phyloP scores from a whole-genome alignment of 83 land plant species.

The Picea abies region DNA sequence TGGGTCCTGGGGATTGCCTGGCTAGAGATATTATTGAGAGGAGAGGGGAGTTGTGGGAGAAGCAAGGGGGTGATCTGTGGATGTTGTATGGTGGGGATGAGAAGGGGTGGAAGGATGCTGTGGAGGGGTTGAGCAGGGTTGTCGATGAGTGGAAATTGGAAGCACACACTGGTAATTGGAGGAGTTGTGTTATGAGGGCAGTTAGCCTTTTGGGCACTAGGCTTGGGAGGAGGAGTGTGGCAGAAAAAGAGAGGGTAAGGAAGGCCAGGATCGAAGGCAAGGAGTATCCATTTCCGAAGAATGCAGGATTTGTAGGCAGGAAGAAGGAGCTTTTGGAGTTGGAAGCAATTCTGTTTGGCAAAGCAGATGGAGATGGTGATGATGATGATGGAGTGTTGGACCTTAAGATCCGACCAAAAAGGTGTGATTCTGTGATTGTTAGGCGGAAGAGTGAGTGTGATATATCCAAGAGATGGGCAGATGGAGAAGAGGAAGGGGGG shows the following conservation, averaged over 20 bases:
- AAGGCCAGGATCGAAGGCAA: constrained; percentile 54
- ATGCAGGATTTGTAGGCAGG: constrained; percentile 66
- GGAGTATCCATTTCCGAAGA: constrained; percentile 74
- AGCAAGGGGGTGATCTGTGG: constrained; percentile 51
- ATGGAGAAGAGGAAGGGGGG: constrained; percentile 7
- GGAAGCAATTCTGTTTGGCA: constrained; percentile 77
- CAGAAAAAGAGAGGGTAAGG: constrained; percentile 43
- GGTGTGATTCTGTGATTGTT: constrained; percentile 38
- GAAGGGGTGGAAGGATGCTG: constrained; percentile 71
- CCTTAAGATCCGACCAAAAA: constrained; percentile 49
- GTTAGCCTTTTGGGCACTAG: constrained; percentile 55
- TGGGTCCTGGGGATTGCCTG: constrained; percentile 34
- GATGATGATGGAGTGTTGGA: constrained; percentile 37
- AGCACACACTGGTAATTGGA: constrained; percentile 73
- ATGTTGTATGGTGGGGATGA: constrained; percentile 47
- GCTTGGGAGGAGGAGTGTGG: constrained; percentile 70
- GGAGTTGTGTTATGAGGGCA: constrained; percentile 64
- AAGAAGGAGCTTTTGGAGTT: constrained; percentile 66
- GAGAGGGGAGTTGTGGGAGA: constrained; percentile 43
- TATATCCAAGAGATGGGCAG: constrained; percentile 3
- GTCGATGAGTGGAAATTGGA: constrained; percentile 65
- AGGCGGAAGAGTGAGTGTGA: constrained; percentile 18
- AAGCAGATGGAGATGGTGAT: constrained; percentile 38
- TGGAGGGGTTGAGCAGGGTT: constrained; percentile 64
- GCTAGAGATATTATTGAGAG: constrained; percentile 51